phyloP scores from a whole-genome alignment of 1,284 basidiomycete genomes.

The Irpex sp. region DNA sequence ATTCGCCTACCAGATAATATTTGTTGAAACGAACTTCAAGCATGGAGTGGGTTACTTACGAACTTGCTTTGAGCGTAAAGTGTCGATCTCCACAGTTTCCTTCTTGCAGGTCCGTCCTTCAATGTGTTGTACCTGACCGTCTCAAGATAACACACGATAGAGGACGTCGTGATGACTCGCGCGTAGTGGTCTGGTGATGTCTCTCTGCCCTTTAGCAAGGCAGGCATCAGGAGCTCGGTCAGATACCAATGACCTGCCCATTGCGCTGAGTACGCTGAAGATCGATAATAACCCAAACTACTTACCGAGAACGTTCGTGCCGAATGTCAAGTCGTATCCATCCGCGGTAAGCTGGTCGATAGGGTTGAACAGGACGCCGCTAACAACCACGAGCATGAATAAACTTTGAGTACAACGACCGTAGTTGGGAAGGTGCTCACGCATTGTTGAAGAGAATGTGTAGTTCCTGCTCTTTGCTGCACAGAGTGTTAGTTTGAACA shows the following conservation, averaged over 20 bases:
- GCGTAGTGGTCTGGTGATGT: conserved; percentile 1
- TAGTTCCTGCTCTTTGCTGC: conserved; percentile 31
- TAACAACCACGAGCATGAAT: neutral
- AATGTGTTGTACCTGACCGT: conserved; percentile 28
- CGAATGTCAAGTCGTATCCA: conserved; percentile 6
- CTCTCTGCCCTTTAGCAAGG: neutral
- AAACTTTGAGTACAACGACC: neutral
- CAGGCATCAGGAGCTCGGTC: conserved; percentile 4
- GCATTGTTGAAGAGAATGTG: conserved; percentile 35
- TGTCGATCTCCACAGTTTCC: conserved; percentile 20
- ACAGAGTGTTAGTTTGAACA: neutral
- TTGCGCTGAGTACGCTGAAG: neutral
- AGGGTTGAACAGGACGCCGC: neutral
- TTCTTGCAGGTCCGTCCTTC: conserved; percentile 23
- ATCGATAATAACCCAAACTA: neutral
- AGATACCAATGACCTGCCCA: conserved; percentile 4
- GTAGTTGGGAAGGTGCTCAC: conserved; percentile 21
- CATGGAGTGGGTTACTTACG: conserved; percentile 19
- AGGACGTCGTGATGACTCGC: conserved; percentile 15
- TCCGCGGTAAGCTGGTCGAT: conserved; percentile 2
- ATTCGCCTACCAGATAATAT: conserved; percentile 20
- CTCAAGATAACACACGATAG: conserved; percentile 24
- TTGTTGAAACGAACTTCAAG: neutral
- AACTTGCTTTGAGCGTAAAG: conserved; percentile 45
- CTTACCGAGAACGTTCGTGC: conserved; percentile 39